phyloP scores from a whole-genome alignment of 2,329 filamentous ascomycete species.

The Calonectria naviculata region DNA sequence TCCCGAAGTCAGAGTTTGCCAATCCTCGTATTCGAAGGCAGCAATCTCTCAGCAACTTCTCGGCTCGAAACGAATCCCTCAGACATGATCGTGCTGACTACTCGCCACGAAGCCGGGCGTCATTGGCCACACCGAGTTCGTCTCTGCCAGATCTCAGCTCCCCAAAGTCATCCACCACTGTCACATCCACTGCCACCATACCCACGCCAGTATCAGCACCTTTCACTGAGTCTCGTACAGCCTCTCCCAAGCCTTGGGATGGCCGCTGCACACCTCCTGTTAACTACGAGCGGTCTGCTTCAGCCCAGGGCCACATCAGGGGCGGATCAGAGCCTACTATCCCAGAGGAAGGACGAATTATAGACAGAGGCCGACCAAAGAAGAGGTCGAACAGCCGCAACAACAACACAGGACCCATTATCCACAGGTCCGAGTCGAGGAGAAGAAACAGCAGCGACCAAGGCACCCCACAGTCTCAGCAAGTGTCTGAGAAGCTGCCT shows the following conservation, averaged over 20 bases:
- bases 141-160: conserved; percentile 53
- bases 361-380: conserved; percentile 71
- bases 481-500: conserved; percentile 71
- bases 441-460: conserved; percentile 63
- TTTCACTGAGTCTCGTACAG: conserved; percentile 50
- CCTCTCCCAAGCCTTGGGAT: conserved; percentile 59
- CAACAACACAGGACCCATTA: conserved; percentile 50
- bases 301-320: conserved; percentile 55
- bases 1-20: conserved; percentile 51
- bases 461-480: conserved; percentile 24
- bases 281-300: conserved; percentile 23
- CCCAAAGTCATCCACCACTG: conserved; percentile 54
- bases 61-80: conserved; percentile 56
- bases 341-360: conserved; percentile 51
- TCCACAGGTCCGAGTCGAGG: conserved; percentile 55
- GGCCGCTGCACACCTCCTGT: conserved; percentile 43
- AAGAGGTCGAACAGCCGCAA: conserved; percentile 60
- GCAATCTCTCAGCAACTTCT: conserved; percentile 57
- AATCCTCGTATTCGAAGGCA: conserved; percentile 43
- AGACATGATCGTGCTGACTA: conserved; percentile 57
- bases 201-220: conserved; percentile 64
- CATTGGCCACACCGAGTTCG: conserved; percentile 47
- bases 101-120: conserved; percentile 58
- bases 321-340: conserved; percentile 66
- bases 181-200: conserved; percentile 52